Base-by-base conservation (phyloP, 768 basidiomycete genomes). In the Phaeotremella fagi region DNA sequence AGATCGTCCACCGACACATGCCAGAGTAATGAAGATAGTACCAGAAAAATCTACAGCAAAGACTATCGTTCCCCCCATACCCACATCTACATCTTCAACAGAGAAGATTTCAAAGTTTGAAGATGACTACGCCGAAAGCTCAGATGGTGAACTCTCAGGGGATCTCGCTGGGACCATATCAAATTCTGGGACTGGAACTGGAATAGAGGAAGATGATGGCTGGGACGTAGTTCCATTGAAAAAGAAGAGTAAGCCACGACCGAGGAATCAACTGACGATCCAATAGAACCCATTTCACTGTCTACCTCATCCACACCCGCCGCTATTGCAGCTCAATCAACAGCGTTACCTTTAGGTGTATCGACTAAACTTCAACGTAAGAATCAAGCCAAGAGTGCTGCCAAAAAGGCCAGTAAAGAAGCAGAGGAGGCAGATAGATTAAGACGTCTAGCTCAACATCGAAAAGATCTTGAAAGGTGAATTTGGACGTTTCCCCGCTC, bases 361-460 rank as follows among this genome's bases (percentile, higher is more conserved):
- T 29, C 63, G 2, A 64, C 64, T 31, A 61, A 61, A 48, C 48
- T 63, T 12, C 65, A 66, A 44, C 48, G 52, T 45, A 70, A 70
- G 61, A 70, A 70, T 45, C 64, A 65, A 15, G 65, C 66, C 48
- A 64, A 67, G 53, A 47, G 65, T 9, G 68, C 66, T 12, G 63
- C 59, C 11, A 70, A 70, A 48, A 66, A 67, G 37, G 60, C 61
- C 4, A 48, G 55, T 4, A 62, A 59, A 57, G 65, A 56, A 22
- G 63, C 59, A 18, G 68, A 70, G 44, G 68, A 70, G 47, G 61
- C 50, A n/a, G 68, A 70, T 22, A 42, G 68, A 28, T 59, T 54
- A 44, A 27, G 57, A 42, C 42, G 68, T 22, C 31, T 70, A 35
- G 54, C 56, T 5, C 27, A 52, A 50, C 68, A 70, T 50, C 63